phyloP scores from a whole-genome alignment of 2,329 filamentous ascomycete species.

The Fusarium camptoceras region DNA sequence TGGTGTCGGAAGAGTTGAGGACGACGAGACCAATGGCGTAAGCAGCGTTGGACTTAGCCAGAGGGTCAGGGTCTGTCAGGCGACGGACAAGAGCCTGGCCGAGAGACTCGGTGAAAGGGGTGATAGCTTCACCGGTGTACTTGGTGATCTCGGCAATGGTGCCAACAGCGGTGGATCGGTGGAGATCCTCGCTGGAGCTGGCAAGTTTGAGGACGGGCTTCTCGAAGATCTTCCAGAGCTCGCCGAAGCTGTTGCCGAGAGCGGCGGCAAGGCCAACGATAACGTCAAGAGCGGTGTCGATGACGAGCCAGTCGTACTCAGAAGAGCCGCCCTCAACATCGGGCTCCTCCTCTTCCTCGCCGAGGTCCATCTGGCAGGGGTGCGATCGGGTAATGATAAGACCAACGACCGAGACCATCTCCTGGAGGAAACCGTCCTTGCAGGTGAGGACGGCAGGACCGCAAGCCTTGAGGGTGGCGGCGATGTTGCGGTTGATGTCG shows the following conservation, averaged over 20 bases:
- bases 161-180: conserved; percentile 90
- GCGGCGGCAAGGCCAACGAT: conserved; percentile 85
- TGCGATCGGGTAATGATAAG: conserved; percentile 90
- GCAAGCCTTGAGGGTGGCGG: conserved; percentile 89
- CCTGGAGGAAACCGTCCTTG: conserved; percentile 74
- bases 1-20: conserved; percentile 79
- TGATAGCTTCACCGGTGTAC: conserved; percentile 84
- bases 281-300: conserved; percentile 94
- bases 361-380: conserved; percentile 91
- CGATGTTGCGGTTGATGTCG: conserved; percentile 94
- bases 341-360: conserved; percentile 80
- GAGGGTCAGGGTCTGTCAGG: conserved; percentile 86
- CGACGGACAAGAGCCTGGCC: conserved; percentile 87
- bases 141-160: conserved; percentile 91
- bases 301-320: conserved; percentile 97
- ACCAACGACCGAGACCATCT: conserved; percentile 79
- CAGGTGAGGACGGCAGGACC: conserved; percentile 86
- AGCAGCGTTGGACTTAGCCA: conserved; percentile 94
- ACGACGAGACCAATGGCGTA: conserved; percentile 90
- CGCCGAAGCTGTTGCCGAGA: conserved; percentile 82
- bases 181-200: conserved; percentile 84
- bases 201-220: conserved; percentile 90
- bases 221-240: conserved; percentile 96
- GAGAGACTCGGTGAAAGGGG: conserved; percentile 81
- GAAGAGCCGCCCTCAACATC: conserved; percentile 82